These are phyloP conservation scores for Onygenales sp. DNA, from an alignment of 2,329 filamentous ascomycete genomes.

Conservation along the genomic window DNA sequence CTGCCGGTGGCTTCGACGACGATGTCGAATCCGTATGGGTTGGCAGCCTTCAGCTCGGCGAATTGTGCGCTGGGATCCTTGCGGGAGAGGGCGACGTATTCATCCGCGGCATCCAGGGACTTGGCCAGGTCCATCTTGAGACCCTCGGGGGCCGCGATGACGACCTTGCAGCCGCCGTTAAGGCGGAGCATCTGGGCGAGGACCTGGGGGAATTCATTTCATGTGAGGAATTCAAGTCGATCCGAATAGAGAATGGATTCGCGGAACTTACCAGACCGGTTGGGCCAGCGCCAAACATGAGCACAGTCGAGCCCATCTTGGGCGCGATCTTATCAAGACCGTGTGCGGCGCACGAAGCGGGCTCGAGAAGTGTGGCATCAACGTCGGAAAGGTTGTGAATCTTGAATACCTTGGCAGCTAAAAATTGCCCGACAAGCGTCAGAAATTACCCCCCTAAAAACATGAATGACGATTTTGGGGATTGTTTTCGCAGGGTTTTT, in stretches of 20 bases:
- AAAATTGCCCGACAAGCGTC: slow-evolving; percentile 7
- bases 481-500: neutral
- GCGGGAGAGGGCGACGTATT: slow-evolving; percentile 38
- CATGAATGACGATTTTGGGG: neutral
- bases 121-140: slow-evolving; percentile 61
- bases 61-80: slow-evolving; percentile 50
- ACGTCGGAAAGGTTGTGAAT: slow-evolving; percentile 56
- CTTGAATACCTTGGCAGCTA: slow-evolving; percentile 51
- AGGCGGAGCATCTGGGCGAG: slow-evolving; percentile 54
- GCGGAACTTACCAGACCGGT: slow-evolving; percentile 44
- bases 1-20: slow-evolving; percentile 63
- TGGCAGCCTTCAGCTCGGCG: slow-evolving; percentile 50
- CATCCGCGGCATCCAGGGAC: slow-evolving; percentile 37
- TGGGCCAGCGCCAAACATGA: slow-evolving; percentile 59
- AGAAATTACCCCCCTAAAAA: neutral
- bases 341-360: slow-evolving; percentile 59
- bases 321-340: slow-evolving; percentile 59
- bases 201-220: slow-evolving; percentile 17
- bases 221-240: no score
- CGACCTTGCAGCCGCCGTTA: slow-evolving; percentile 60
- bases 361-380: slow-evolving; percentile 59
- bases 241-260: no score
- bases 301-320: slow-evolving; percentile 53
- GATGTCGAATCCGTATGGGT: slow-evolving; percentile 66
- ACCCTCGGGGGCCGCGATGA: slow-evolving; percentile 58